These are phyloP conservation scores for Fusarium incarnatum DNA, from an alignment of 2,329 filamentous ascomycete species.

Conservation along the genomic window DNA sequence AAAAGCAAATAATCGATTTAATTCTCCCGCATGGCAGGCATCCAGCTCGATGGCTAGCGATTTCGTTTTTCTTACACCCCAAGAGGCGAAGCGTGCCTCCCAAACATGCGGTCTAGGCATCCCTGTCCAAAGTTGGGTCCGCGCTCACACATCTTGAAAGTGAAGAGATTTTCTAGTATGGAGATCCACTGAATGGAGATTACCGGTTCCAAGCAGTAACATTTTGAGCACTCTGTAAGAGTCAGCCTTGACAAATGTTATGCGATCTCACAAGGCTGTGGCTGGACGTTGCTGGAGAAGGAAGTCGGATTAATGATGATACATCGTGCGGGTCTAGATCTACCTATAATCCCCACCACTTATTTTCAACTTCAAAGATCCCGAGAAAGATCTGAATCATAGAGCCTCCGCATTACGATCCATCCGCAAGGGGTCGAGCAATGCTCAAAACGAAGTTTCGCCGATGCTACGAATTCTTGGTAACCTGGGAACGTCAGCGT, in stretches of 20 bases:
- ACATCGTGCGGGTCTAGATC: constrained; percentile 12
- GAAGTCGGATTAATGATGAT: constrained; percentile 30
- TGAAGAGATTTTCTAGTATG: constrained; percentile 42
- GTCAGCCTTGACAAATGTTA: constrained; percentile 28
- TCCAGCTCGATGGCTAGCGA: constrained; percentile 6
- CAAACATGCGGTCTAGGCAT: constrained; percentile 45
- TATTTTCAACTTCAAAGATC: constrained; percentile 33
- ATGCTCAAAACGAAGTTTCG: constrained; percentile 10
- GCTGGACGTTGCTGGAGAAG: constrained; percentile 20
- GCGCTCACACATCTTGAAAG: constrained; percentile 26
- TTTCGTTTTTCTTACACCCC: constrained; percentile 1
- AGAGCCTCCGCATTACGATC: constrained; percentile 2
- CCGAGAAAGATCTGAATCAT: constrained; percentile 21
- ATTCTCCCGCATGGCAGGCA: constrained; percentile 18
- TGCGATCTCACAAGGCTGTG: constrained; percentile 41
- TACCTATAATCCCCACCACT: constrained; percentile 28
- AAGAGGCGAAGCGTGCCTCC: constrained; percentile 32
- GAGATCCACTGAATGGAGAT: constrained; percentile 44
- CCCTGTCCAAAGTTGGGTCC: constrained; percentile 39
- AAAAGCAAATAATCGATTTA: constrained; percentile 21
- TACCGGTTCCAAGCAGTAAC: constrained; percentile 33
- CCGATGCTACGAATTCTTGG: constrained; percentile 24
- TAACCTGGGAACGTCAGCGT: constrained; percentile 34
- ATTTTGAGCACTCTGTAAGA: constrained; percentile 16
- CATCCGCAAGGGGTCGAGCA: constrained; percentile 27